Evolutionary conservation across 2,329 filamentous ascomycete genomes (phyloP).

Genomic region (Bipolaris victoriae): DNA sequence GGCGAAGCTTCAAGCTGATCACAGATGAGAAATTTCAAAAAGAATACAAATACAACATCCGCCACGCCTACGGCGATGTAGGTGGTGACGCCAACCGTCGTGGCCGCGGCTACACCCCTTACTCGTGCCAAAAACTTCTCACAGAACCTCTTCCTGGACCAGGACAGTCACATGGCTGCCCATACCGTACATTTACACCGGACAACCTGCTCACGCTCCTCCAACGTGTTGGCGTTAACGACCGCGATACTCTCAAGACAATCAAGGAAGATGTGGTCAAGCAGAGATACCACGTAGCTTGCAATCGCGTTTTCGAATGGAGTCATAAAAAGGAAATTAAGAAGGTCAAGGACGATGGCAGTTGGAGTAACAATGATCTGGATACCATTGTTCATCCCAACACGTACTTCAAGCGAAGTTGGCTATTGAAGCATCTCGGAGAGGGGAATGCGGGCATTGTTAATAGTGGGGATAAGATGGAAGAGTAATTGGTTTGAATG

Average conservation of each 20-base stretch:
- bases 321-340: constrained; percentile 69
- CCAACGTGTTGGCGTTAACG: constrained; percentile 78
- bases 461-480: constrained; percentile 40
- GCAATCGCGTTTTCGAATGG: constrained; percentile 93
- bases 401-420: constrained; percentile 96
- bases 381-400: constrained; percentile 98
- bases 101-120: constrained; percentile 85
- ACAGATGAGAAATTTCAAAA: constrained; percentile 97
- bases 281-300: constrained; percentile 91
- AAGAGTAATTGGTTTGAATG: constrained; percentile 32
- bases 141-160: constrained; percentile 85
- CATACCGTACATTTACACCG: constrained; percentile 87
- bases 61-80: constrained; percentile 94
- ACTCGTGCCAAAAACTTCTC: constrained; percentile 93
- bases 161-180: constrained; percentile 93
- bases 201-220: constrained; percentile 84
- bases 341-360: constrained; percentile 57
- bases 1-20: constrained; percentile 80
- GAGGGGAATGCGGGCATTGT: constrained; percentile 49
- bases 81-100: constrained; percentile 89
- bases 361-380: constrained; percentile 68
- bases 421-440: constrained; percentile 79
- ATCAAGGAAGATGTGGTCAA: constrained; percentile 89
- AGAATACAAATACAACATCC: constrained; percentile 95
- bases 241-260: constrained; percentile 76